These are phyloP conservation scores for Diplodia sapinea DNA, from an alignment of 2,329 filamentous ascomycete genomes.

Conservation along the genomic window DNA sequence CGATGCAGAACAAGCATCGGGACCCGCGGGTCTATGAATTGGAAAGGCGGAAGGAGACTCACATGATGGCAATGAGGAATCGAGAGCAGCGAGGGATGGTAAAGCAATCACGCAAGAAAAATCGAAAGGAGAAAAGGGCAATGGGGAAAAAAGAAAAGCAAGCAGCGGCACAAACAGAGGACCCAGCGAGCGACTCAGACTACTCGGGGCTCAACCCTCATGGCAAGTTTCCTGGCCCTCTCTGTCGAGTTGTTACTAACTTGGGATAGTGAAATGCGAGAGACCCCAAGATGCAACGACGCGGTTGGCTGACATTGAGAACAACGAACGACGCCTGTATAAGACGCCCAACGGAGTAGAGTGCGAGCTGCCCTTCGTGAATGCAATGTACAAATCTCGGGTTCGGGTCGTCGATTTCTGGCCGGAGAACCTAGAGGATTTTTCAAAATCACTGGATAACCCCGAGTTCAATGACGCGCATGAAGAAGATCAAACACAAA, in stretches of 20 bases:
- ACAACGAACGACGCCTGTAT: conserved; percentile 24
- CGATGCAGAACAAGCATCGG: conserved; percentile 50
- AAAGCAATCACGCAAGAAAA: conserved; percentile 47
- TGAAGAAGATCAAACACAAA: conserved; percentile 48
- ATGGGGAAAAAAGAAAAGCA: conserved; percentile 45
- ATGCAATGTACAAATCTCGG: conserved; percentile 70
- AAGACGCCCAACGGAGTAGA: conserved; percentile 43
- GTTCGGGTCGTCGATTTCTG: conserved; percentile 84
- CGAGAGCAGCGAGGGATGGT: conserved; percentile 1
- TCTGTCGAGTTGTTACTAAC: neutral
- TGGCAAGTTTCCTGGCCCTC: conserved; percentile 42
- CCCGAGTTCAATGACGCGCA: conserved; percentile 53
- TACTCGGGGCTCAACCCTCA: conserved; percentile 44
- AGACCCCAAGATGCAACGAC: neutral
- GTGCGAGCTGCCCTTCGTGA: conserved; percentile 71
- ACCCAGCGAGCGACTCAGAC: conserved; percentile 30
- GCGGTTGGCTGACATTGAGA: conserved; percentile 9
- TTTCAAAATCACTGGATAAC: conserved; percentile 59
- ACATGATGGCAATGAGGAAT: neutral
- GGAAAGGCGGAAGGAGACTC: neutral
- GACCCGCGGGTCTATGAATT: conserved; percentile 60
- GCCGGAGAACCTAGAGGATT: conserved; percentile 73
- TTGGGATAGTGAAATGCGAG: conserved; percentile 8
- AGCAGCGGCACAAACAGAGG: conserved; percentile 38
- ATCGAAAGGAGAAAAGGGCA: conserved; percentile 44